Evolutionary conservation across 495 filamentous ascomycete genomes (phyloP), one percentile per base, ranked within the genome.

Genomic region (Hypomontagnella submonticulosa): DNA sequence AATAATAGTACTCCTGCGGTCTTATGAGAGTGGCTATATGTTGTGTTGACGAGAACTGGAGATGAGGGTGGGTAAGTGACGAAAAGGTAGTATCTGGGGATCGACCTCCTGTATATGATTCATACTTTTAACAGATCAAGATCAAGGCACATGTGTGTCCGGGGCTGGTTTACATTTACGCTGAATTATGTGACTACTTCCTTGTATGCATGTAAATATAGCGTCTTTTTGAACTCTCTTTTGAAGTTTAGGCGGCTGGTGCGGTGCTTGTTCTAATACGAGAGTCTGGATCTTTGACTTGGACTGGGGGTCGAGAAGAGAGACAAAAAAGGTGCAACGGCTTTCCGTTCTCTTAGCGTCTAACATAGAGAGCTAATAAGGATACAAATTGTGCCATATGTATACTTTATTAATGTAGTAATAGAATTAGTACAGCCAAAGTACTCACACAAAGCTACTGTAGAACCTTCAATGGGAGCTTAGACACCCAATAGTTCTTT

Each of bases 261-360:
- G 41, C 19, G 53, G 13, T 42, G 41, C 6, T 65, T 65, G 33
- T 53, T 47, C 23, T 6, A 27, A 27, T 27, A 27, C 23, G 23
- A 33, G 23, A 55, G 57, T 67, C 57, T 67, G 57, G 63, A 2
- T 6, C 23, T 27, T 27, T 27, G 23, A 6, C 63, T 57, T 15
- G 12, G 62, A 59, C 62, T 54, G 48, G 63, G 47, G 47, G 3
- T 13, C 2, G 36, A 20, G 23, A 11, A 41, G 47, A 37, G 37
- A 18, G n/a, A 54, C 46, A 59, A 43, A 65, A 59, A 66, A 66
- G 62, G 38, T 61, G 40, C 57, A 44, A 41, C 57, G 38, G 12
- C n/a, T 42, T 58, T 36, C 34, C 20, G 19, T n/a, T 16, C 34
- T 49, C 44, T 57, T 57, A 50, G 34, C 23, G 23, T 16, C 4